These are phyloP conservation scores for Gossypium bickii DNA, from an alignment of 345 rosid species.

Conservation along the genomic window DNA sequence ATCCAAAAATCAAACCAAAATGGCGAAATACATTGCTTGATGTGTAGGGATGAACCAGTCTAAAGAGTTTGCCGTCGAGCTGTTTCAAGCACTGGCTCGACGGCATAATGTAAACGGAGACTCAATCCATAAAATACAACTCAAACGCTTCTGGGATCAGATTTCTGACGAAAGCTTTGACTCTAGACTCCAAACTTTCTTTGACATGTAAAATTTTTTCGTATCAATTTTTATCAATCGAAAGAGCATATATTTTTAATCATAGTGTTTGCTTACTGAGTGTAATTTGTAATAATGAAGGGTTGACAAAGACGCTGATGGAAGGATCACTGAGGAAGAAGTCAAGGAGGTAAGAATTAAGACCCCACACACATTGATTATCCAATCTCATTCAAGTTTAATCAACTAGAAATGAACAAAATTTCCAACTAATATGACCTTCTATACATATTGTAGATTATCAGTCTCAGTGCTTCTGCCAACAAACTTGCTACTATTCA, in stretches of 20 bases:
- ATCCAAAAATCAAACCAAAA: neutral
- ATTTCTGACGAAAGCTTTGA: slow-evolving; percentile 82
- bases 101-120: slow-evolving; percentile 54
- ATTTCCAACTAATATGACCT: neutral
- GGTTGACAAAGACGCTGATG: slow-evolving; percentile 84
- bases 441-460: slow-evolving; percentile 40
- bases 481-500: slow-evolving; percentile 78
- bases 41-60: slow-evolving; percentile 77
- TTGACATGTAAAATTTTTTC: slow-evolving; percentile 57
- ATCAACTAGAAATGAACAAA: neutral
- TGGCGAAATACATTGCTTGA: neutral
- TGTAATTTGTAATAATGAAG: slow-evolving; percentile 31
- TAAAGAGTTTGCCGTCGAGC: slow-evolving; percentile 71
- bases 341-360: slow-evolving; percentile 53
- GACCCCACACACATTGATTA: neutral
- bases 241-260: neutral
- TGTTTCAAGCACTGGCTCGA: slow-evolving; percentile 70
- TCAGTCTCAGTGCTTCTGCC: slow-evolving; percentile 79
- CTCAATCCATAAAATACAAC: slow-evolving; percentile 60
- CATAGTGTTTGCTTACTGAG: neutral
- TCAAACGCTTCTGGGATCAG: slow-evolving; percentile 71
- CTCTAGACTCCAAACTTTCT: slow-evolving; percentile 79
- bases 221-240: neutral
- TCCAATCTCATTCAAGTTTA: no score
- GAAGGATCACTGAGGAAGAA: slow-evolving; percentile 81